Evolutionary conservation across 306 rosid genomes (phyloP).

Genomic region (Casuarina equisetifolia): DNA sequence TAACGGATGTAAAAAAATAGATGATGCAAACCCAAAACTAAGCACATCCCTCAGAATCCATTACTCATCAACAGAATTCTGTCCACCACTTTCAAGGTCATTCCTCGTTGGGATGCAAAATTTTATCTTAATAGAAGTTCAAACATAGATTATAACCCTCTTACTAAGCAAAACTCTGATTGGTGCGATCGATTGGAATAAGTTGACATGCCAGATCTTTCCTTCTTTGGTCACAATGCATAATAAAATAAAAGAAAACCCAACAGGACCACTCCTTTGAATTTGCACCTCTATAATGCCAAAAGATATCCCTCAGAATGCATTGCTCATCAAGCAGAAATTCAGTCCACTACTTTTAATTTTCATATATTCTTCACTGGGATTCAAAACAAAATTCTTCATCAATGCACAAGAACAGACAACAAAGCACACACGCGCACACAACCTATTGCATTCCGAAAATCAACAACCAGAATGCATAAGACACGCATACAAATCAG

Average conservation of each 20-base stretch:
- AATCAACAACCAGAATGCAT: not conserved
- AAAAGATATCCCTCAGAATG: slow-evolving; percentile 45
- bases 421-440: not conserved
- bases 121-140: not conserved
- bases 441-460: not conserved
- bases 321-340: slow-evolving; percentile 36
- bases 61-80: slow-evolving; percentile 36
- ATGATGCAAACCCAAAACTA: not conserved
- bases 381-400: slow-evolving; percentile 19
- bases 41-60: slow-evolving; percentile 47
- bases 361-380: slow-evolving; percentile 33
- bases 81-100: not conserved
- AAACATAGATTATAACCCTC: not conserved
- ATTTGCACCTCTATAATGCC: not conserved
- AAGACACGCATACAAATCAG: not conserved
- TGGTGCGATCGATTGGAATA: no score
- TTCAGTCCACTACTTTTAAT: slow-evolving; percentile 66
- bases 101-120: not conserved
- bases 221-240: no score
- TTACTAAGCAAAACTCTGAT: no score
- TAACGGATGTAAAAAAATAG: not conserved
- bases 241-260: not conserved
- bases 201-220: no score
- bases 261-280: not conserved
- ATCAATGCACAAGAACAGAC: not conserved